Evolutionary conservation across 2,329 filamentous ascomycete genomes (phyloP).

Genomic region (Stagonosporopsis cucurbitacearum): DNA sequence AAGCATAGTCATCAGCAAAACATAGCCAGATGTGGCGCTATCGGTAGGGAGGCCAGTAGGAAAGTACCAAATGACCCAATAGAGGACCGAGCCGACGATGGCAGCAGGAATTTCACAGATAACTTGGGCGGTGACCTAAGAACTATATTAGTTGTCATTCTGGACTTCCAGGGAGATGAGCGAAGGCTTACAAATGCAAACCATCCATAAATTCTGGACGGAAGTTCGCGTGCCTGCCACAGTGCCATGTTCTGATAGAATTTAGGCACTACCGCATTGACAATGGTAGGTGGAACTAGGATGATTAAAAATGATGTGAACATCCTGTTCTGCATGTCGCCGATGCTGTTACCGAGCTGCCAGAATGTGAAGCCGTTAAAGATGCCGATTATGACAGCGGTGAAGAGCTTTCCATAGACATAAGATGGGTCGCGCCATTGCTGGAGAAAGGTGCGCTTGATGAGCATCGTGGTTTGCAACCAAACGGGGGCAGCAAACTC

Average conservation of each 20-base stretch:
- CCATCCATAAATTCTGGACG: conserved; percentile 79
- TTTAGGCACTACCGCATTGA: conserved; percentile 78
- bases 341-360: conserved; percentile 68
- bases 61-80: conserved; percentile 80
- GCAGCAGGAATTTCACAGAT: conserved; percentile 75
- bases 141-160: not conserved
- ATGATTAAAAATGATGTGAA: conserved; percentile 71
- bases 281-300: conserved; percentile 69
- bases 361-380: conserved; percentile 84
- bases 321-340: conserved; percentile 78
- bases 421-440: conserved; percentile 81
- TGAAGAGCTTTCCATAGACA: conserved; percentile 77
- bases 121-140: conserved; percentile 68
- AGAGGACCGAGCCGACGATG: conserved; percentile 68
- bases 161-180: not conserved
- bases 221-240: conserved; percentile 76
- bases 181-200: conserved; percentile 62
- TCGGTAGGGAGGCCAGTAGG: conserved; percentile 72
- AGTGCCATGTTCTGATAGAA: conserved; percentile 76
- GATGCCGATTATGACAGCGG: conserved; percentile 72
- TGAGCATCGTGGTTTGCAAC: conserved; percentile 70
- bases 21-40: conserved; percentile 71
- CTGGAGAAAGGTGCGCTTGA: conserved; percentile 72
- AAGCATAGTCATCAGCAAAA: conserved; percentile 78
- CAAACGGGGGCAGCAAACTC: conserved; percentile 72